Conservation (phyloP, 225 moss, liverwort and hornwort species). For the Climacium dendroides region DNA sequence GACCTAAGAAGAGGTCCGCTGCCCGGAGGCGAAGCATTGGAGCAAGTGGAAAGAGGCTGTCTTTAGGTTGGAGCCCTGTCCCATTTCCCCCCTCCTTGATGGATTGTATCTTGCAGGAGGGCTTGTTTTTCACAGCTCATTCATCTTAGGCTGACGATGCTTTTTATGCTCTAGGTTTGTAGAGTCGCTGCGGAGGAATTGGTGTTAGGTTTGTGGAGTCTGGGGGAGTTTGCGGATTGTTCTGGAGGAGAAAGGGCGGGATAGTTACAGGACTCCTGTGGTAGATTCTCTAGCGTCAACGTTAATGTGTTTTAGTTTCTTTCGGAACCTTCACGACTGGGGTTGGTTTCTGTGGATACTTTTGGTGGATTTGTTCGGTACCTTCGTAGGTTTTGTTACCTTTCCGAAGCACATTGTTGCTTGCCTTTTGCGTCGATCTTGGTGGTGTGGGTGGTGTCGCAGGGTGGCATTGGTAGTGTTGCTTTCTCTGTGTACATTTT, state of each 20-base stretch:
- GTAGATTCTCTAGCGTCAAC: neutral
- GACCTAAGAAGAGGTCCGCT: slow-evolving; percentile 24
- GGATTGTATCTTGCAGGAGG: neutral
- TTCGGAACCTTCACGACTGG: neutral
- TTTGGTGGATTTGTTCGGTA: neutral
- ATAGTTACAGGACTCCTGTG: neutral
- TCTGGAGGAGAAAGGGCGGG: neutral
- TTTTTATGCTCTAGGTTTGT: neutral
- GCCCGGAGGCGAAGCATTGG: slow-evolving; percentile 25
- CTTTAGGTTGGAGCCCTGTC: neutral
- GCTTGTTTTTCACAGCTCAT: neutral
- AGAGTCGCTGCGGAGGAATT: neutral
- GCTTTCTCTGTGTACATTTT: neutral
- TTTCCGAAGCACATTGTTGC: neutral
- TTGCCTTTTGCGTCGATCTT: neutral
- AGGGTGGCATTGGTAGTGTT: neutral
- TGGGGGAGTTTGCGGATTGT: neutral
- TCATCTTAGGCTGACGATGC: neutral
- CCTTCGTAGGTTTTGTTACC: neutral
- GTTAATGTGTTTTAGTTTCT: neutral
- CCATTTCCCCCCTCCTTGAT: neutral
- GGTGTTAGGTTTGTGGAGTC: neutral
- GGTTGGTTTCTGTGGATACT: neutral
- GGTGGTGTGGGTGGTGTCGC: neutral
- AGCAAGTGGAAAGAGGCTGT: neutral